Evolutionary conservation across 179 eudicot genomes (phyloP), one percentile per base, ranked within the genome.

Genomic region (Silene noctiflora): DNA sequence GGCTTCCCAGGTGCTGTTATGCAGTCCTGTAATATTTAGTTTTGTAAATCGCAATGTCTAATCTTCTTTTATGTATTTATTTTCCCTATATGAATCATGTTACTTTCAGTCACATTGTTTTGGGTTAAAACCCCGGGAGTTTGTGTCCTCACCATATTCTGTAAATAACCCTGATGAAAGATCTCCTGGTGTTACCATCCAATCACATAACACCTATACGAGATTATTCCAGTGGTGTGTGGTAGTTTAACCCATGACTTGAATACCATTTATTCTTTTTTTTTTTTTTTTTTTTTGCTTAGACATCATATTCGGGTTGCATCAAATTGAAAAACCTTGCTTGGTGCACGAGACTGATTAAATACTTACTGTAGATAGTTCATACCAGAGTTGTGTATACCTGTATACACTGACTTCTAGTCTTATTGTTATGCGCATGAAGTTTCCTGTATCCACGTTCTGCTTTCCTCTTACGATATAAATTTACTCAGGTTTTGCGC

Each of bases 1-100:
- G 82, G 99, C 92, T 83, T 87, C 95, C 76, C 99, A 95, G 95
- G 97, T 91, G 39, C 77, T 64, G 33, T 64, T 76, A 71, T 25
- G 29, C 1, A 29, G 65, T 59, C 46, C 46, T 73, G 35, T 73
- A 62, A 74, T 77, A 6, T 74, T 69, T 81, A 10, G 42, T 58
- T 67, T 31, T 67, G 31, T 29, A 63, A 24, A 4, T 27, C 19
- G 42, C 53, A 1, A 67, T 76, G 69, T 74, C 72, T 71, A 9
- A 13, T 73, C 11, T 67, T 6, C 62, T 48, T 67, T 33, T 69
- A 9, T 22, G 21, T 39, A 75, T 6, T 8, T 53, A 44, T 58
- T 14, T 56, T 29, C 29, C 29, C 1, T 27, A 27, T 27, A 27
- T 27, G 29, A 27, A 27, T 27, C 29, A 27, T 27, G 29, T 27